Evolutionary conservation across 2,329 filamentous ascomycete genomes (phyloP), one percentile per base, ranked within the genome.

Genomic region (Emergomyces orientalis): DNA sequence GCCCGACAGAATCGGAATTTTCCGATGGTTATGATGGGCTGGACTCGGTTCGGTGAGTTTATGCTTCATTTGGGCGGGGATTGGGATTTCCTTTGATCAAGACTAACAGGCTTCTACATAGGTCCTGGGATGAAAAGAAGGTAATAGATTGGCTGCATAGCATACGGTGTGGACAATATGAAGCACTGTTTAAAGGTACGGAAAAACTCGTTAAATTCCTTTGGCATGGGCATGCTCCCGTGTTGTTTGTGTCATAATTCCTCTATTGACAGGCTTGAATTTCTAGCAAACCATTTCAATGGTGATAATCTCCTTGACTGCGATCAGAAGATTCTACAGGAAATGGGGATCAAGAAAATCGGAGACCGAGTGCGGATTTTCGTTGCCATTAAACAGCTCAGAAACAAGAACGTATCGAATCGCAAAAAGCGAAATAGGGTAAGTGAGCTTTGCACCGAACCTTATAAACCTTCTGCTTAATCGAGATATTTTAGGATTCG

Each of bases 331-430:
- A 91, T 96, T 49, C 82, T 99, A 66, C 95, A 96, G 76, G 94
- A 99, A 75, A 96, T 99, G 86, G 94, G 94, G 52, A 93, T 99
- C 69, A 95, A 96, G 69, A 99, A 97, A 77, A 90, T 99, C 67
- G 94, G 94, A 67, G 94, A 99, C 75, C 87, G 94, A 61, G 93
- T 99, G 43, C 89, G 93, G 66, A 88, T 99, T 65, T 92, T 91
- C 71, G 82, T 92, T 65, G 87, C 88, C 67, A 91, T 93, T 72
- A 93, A 93, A 78, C 89, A 91, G 74, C 80, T 94, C 63, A 82
- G 90, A 67, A 91, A 87, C 62, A 90, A 86, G 74, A 85, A 88
- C 5, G 88, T 88, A 68, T 85, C 88, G 64, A 90, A 88, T 70
- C 86, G 88, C 69, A 90, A 89, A 76, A 91, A 91, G 79, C 86